These are phyloP conservation scores for Rhizopogon vinicolor DNA, from an alignment of 768 basidiomycete genomes.

Conservation along the genomic window DNA sequence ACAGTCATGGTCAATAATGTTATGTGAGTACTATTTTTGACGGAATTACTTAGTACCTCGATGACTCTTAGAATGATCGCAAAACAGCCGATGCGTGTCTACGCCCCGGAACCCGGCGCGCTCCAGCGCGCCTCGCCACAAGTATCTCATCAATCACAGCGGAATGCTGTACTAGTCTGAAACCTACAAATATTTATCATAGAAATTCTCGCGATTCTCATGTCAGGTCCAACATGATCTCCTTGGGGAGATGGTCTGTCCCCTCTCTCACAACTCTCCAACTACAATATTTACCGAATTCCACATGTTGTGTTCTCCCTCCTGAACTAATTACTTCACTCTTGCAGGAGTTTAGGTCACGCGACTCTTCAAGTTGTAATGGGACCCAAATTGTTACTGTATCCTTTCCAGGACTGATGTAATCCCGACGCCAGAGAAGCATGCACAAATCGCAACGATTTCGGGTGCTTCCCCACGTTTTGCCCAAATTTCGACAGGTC, in stretches of 20 bases:
- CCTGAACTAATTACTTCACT: not conserved
- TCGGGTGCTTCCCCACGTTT: not conserved
- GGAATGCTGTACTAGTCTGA: not conserved
- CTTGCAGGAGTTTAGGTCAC: not conserved
- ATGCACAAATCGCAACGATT: not conserved
- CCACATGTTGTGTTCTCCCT: not conserved
- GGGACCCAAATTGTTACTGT: not conserved
- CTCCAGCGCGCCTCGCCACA: no score
- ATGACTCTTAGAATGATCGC: no score
- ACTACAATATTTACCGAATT: not conserved
- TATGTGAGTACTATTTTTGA: no score
- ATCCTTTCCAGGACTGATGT: slow-evolving; percentile 1
- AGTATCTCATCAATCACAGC: no score
- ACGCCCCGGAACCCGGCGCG: no score
- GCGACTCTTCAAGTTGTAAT: not conserved
- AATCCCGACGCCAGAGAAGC: not conserved
- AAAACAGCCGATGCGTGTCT: no score
- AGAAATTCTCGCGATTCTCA: not conserved
- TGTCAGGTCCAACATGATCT: not conserved
- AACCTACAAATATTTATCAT: not conserved
- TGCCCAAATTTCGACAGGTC: not conserved
- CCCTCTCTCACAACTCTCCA: not conserved
- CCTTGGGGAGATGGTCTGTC: not conserved
- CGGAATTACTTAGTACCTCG: no score
- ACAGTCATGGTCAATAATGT: no score